Evolutionary conservation across 2,329 filamentous ascomycete species (phyloP).

Genomic region (Colletotrichum sp.): DNA sequence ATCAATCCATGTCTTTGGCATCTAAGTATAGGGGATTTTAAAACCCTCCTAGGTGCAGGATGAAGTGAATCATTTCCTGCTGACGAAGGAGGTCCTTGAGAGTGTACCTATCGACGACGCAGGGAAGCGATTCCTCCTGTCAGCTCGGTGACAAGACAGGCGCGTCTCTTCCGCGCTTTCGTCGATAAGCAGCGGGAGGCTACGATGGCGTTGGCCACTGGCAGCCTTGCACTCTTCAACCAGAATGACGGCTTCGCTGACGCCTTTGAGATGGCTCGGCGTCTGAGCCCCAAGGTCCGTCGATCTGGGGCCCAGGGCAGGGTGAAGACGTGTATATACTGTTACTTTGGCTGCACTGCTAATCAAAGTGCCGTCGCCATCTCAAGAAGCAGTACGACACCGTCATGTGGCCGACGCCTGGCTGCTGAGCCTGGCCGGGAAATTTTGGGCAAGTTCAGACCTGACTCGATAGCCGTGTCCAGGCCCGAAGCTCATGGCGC

Average conservation of each 20-base stretch:
- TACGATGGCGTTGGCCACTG: not conserved
- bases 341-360: not conserved
- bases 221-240: not conserved
- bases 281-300: not conserved
- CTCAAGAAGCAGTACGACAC: not conserved
- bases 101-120: not conserved
- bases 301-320: not conserved
- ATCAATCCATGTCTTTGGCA: not conserved
- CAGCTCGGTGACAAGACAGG: not conserved
- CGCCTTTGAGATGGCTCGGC: not conserved
- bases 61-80: not conserved
- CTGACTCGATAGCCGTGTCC: not conserved
- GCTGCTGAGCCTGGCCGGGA: not conserved
- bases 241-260: not conserved
- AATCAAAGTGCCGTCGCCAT: not conserved
- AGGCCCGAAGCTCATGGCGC: not conserved
- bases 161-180: not conserved
- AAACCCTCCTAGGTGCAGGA: not conserved
- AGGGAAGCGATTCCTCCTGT: not conserved
- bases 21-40: not conserved
- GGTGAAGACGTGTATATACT: not conserved
- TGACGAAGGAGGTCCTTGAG: not conserved
- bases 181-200: not conserved
- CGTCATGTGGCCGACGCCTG: not conserved
- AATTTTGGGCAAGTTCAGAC: not conserved